These are phyloP conservation scores for Lactarius psammicola DNA, from an alignment of 768 basidiomycete genomes.

Conservation along the genomic window DNA sequence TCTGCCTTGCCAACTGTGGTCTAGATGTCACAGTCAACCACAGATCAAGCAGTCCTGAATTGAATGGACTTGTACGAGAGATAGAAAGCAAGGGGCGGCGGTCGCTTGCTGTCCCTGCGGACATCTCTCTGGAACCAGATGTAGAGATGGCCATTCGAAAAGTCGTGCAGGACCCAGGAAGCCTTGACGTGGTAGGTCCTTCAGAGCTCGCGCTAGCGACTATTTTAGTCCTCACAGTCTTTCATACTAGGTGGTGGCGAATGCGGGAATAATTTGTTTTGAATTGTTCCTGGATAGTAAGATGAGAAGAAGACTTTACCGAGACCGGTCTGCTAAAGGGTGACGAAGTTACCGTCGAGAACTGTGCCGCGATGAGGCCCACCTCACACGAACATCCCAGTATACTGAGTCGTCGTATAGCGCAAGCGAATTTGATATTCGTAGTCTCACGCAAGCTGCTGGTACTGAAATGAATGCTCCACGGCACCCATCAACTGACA, in stretches of 20 bases:
- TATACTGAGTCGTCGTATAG: conserved; percentile 13
- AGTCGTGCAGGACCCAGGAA: conserved; percentile 17
- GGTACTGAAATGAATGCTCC: conserved; percentile 4
- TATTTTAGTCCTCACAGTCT: background rate
- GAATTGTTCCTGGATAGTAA: conserved; percentile 1
- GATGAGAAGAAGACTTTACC: background rate
- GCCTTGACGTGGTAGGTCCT: conserved; percentile 23
- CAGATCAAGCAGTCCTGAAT: conserved; percentile 11
- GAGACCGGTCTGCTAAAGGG: background rate
- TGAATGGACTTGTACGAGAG: conserved; percentile 9
- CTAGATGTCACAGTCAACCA: conserved; percentile 29
- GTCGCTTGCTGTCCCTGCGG: conserved; percentile 15
- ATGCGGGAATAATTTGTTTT: conserved; percentile 15
- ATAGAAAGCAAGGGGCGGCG: conserved; percentile 20
- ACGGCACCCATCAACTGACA: background rate
- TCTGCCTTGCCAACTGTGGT: conserved; percentile 30
- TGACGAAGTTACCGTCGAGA: conserved; percentile 10
- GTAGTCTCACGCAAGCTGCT: conserved; percentile 29
- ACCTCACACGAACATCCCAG: background rate
- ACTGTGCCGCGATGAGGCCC: background rate
- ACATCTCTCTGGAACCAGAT: conserved; percentile 21
- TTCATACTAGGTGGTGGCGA: conserved; percentile 25
- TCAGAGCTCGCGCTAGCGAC: background rate
- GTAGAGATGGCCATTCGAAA: conserved; percentile 11
- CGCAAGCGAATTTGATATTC: conserved; percentile 31